Base-by-base conservation (phyloP, 805 yeast species). In the Sugiyamaella lignohabitans region DNA sequence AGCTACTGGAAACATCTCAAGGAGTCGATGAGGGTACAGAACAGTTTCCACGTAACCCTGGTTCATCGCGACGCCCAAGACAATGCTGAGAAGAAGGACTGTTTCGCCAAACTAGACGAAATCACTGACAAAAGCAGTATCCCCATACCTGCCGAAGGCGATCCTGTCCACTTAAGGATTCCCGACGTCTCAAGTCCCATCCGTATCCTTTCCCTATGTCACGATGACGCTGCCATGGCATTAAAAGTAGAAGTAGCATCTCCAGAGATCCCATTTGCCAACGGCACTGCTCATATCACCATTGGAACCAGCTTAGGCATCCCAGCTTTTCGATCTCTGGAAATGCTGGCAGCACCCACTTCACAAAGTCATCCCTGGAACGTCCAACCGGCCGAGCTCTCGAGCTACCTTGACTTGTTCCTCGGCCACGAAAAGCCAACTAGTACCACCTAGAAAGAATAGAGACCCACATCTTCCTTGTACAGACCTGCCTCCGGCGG, bases 231-330 rank as follows among this genome's bases (percentile, higher is more conserved):
- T 34, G 69, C 81, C 5, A 66, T 81, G 40, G 79, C 91, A 17
- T 61, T 84, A 3, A 60, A 71, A 17, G 85, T 79, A 1, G 67
- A 68, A 5, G 50, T 73, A 2, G 38, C 36, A 2, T 50, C 20
- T 27, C 14, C 32, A 8, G 52, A 5, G 41, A 59, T 38, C 30
- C 51, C 38, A 3, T 62, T 72, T 5, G 69, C 71, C 0, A 76
- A 79, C 48, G 60, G 65, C 44, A 61, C 63, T 49, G 70, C 83
- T 0, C 97, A 89, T 60, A 75, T 88, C 38, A 89, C 97, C 0
- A 58, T 87, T 11, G 95, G 89, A 0, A 76, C 86, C 0, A 58
- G 66, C 1, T 55, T 67, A 1, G 67, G 68, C 0, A 68, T 74
- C 2, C 67, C 63, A 43, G 80, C 93, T 0, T 60, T 68, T 20